phyloP scores from a whole-genome alignment of 2,329 filamentous ascomycete species.

The Arthrinium phaeospermum region DNA sequence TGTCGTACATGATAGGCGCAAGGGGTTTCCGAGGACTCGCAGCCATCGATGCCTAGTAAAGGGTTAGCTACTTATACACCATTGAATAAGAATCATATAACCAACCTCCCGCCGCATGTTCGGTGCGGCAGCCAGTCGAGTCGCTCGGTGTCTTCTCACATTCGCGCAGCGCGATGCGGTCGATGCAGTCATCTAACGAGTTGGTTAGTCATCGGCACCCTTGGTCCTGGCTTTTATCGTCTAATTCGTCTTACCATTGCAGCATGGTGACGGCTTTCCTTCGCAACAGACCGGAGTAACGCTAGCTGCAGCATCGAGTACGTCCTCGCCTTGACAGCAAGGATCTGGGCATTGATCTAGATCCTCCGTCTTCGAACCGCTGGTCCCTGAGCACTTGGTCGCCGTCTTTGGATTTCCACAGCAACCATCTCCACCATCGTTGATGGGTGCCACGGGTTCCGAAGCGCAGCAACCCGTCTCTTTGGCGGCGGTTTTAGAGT shows the following conservation, averaged over 20 bases:
- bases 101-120: neutral
- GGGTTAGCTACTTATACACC: neutral
- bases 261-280: conserved; percentile 7
- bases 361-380: neutral
- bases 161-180: conserved; percentile 50
- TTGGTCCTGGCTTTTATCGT: neutral
- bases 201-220: neutral
- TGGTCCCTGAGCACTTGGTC: neutral
- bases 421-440: neutral
- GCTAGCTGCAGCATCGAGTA: neutral
- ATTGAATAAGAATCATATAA: neutral
- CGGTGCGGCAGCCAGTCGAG: conserved; percentile 23
- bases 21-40: conserved; percentile 23
- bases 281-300: neutral
- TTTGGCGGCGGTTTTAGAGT: neutral
- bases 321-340: neutral
- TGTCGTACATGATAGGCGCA: conserved; percentile 45
- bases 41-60: conserved; percentile 27
- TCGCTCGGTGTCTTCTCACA: conserved; percentile 33
- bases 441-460: neutral
- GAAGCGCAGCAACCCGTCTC: neutral
- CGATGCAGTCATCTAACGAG: conserved; percentile 45
- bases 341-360: neutral
- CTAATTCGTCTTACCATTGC: neutral
- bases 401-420: neutral